Conservation (phyloP, 2,329 filamentous ascomycete species). For the Paecilomyces dactylethromorphus region DNA sequence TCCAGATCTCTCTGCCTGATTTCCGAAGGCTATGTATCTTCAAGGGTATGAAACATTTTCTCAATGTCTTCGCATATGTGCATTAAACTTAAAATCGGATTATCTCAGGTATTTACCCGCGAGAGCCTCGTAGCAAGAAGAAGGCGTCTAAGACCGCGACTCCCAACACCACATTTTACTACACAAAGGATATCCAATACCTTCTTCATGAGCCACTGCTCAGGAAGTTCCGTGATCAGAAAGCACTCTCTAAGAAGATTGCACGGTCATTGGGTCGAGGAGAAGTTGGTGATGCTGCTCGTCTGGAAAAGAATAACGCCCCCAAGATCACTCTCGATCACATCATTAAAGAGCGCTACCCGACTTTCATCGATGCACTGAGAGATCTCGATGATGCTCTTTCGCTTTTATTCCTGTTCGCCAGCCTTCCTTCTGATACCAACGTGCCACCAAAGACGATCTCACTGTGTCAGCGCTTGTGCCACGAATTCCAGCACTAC, state of each 20-base stretch:
- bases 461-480: constrained; percentile 85
- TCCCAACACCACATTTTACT: constrained; percentile 84
- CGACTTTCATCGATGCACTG: constrained; percentile 89
- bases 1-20: constrained; percentile 93
- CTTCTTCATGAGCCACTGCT: constrained; percentile 93
- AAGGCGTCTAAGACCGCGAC: constrained; percentile 90
- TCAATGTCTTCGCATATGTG: not conserved
- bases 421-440: constrained; percentile 84
- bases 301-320: constrained; percentile 85
- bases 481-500: constrained; percentile 96
- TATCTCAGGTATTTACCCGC: constrained; percentile 76
- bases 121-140: constrained; percentile 93
- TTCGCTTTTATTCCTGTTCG: constrained; percentile 95
- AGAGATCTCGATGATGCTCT: constrained; percentile 94
- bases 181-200: constrained; percentile 95
- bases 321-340: constrained; percentile 89
- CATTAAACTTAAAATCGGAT: not conserved
- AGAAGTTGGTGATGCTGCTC: constrained; percentile 80
- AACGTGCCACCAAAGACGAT: constrained; percentile 93
- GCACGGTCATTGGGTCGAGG: constrained; percentile 83
- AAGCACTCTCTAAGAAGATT: constrained; percentile 96
- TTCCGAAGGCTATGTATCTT: constrained; percentile 98
- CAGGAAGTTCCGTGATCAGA: constrained; percentile 93
- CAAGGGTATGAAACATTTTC: constrained; percentile 56
- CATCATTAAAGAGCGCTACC: constrained; percentile 96